Conservation (phyloP, 352 stramenopile species). For the Phytopythium sindhum region DNA sequence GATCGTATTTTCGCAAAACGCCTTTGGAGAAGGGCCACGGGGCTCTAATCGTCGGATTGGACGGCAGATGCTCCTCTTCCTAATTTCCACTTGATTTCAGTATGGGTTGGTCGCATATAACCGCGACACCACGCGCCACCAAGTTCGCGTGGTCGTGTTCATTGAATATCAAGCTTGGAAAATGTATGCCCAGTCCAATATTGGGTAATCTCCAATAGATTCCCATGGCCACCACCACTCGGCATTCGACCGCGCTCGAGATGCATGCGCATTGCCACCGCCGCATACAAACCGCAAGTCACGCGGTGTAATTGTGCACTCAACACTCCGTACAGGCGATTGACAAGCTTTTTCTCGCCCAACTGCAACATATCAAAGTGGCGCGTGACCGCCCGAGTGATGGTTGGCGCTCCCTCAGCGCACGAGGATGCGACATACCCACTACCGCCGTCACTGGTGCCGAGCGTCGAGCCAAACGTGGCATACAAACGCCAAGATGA, state of each 20-base stretch:
- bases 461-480: background rate
- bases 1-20: too few relatives aligned
- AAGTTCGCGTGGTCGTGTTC: background rate
- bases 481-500: background rate
- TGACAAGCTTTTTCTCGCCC: background rate
- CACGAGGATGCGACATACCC: conserved; percentile 2
- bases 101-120: background rate
- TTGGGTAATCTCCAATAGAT: too few relatives aligned
- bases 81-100: background rate
- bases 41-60: background rate
- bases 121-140: background rate
- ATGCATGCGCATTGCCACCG: background rate
- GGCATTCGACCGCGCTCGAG: background rate
- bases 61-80: background rate
- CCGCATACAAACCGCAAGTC: background rate
- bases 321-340: too few relatives aligned
- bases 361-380: background rate
- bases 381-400: background rate
- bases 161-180: background rate
- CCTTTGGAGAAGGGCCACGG: background rate
- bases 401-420: background rate
- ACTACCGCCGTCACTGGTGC: background rate
- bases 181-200: background rate
- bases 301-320: background rate
- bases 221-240: too few relatives aligned